These are phyloP conservation scores for Coemansia sp. DNA, from an alignment of 192 early-diverging fungal species.

Conservation along the genomic window DNA sequence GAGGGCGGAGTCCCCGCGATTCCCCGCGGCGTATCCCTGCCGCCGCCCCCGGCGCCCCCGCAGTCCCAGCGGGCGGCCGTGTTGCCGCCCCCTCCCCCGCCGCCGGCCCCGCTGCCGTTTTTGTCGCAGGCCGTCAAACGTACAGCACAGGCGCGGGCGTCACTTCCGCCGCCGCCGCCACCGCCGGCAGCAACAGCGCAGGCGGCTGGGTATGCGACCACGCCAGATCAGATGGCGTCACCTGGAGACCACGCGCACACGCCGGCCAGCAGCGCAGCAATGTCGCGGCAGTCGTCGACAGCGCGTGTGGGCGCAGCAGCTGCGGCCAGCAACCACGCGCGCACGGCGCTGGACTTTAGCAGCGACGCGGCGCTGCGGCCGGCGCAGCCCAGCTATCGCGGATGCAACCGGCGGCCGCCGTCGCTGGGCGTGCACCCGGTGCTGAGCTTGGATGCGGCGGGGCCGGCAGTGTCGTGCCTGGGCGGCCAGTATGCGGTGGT, in stretches of 20 bases:
- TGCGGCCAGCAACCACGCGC: slow-evolving; percentile 14
- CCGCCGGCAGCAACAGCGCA: slow-evolving; percentile 13
- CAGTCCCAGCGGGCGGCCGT: background rate
- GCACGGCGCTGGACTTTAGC: slow-evolving; percentile 35
- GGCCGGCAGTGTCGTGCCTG: slow-evolving; percentile 23
- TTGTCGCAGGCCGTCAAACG: background rate
- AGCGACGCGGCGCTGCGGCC: slow-evolving; percentile 29
- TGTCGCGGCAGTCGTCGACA: background rate
- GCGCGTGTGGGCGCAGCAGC: slow-evolving; percentile 2
- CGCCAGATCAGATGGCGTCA: background rate
- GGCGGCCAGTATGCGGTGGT: slow-evolving; percentile 34
- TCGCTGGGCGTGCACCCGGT: slow-evolving; percentile 35
- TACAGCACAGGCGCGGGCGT: slow-evolving; percentile 5
- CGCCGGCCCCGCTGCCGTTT: background rate
- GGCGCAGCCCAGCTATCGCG: slow-evolving; percentile 13
- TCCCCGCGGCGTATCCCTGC: slow-evolving; percentile 10
- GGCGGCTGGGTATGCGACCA: background rate
- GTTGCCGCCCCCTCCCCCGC: slow-evolving; percentile 16
- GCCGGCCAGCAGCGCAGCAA: slow-evolving; percentile 2
- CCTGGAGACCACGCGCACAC: background rate
- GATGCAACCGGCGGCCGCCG: slow-evolving; percentile 34
- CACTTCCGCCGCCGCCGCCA: slow-evolving; percentile 21
- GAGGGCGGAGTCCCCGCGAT: background rate
- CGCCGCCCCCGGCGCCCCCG: slow-evolving; percentile 17
- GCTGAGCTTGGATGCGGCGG: slow-evolving; percentile 23